Conservation (phyloP, 257 asterid species). For the Gentiana macrophylla region DNA sequence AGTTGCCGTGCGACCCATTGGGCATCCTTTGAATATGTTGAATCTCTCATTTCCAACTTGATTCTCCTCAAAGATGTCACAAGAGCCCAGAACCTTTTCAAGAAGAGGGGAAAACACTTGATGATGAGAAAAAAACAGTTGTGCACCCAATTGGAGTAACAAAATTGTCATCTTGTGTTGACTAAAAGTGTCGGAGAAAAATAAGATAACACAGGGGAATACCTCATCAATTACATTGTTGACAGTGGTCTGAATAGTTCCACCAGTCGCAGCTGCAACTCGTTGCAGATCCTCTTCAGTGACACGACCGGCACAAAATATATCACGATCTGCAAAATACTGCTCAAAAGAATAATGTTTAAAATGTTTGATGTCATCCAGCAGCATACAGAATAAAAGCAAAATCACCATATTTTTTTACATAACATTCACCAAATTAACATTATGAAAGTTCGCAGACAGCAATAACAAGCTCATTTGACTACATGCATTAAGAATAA, state of each 20-base stretch:
- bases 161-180: constrained; percentile 5
- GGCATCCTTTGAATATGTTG: constrained; percentile 90
- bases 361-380: not conserved
- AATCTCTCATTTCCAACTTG: constrained; percentile 97
- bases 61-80: constrained; percentile 78
- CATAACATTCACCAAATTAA: too few relatives aligned
- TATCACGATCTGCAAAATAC: constrained; percentile 94
- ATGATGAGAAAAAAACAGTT: not conserved
- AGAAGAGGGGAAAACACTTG: not conserved
- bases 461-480: too few relatives aligned
- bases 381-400: not conserved
- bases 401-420: not conserved
- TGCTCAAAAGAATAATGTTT: constrained; percentile 19
- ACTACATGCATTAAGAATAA: too few relatives aligned
- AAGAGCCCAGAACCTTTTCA: constrained; percentile 67
- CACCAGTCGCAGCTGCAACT: constrained; percentile 90
- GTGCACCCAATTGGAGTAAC: too few relatives aligned
- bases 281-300: constrained; percentile 79
- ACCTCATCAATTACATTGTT: constrained; percentile 86
- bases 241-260: constrained; percentile 85
- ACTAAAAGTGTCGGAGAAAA: too few relatives aligned
- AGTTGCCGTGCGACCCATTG: constrained; percentile 78
- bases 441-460: too few relatives aligned
- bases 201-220: constrained; percentile 10
- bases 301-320: constrained; percentile 94